These are phyloP conservation scores for Colletotrichum sp. DNA, from an alignment of 2,329 filamentous ascomycete genomes.

Conservation along the genomic window DNA sequence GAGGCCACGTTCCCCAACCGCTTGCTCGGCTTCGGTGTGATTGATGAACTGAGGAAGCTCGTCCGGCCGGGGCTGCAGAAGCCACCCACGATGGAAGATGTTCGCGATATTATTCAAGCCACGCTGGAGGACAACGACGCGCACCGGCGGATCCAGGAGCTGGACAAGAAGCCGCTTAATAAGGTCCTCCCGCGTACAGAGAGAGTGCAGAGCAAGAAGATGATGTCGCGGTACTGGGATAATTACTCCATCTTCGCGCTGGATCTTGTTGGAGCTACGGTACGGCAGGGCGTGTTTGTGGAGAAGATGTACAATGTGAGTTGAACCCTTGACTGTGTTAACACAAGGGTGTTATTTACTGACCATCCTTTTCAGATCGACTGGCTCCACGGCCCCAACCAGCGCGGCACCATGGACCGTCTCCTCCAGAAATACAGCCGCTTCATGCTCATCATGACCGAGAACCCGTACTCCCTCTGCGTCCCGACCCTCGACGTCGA, in stretches of 20 bases:
- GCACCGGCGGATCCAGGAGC: not conserved
- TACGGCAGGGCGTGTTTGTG: slow-evolving; percentile 69
- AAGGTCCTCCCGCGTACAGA: slow-evolving; percentile 23
- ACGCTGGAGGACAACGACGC: slow-evolving; percentile 40
- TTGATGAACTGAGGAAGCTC: slow-evolving; percentile 44
- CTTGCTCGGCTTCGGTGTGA: slow-evolving; percentile 54
- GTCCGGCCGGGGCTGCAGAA: slow-evolving; percentile 32
- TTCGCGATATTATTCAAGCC: slow-evolving; percentile 56
- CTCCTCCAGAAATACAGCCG: slow-evolving; percentile 69
- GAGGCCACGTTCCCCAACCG: slow-evolving; percentile 59
- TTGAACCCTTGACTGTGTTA: not conserved
- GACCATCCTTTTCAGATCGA: slow-evolving; percentile 53
- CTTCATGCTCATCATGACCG: slow-evolving; percentile 65
- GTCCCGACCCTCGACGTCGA: slow-evolving; percentile 80
- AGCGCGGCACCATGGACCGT: slow-evolving; percentile 66
- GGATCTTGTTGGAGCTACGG: slow-evolving; percentile 68
- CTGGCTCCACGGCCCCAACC: slow-evolving; percentile 77
- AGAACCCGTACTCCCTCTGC: slow-evolving; percentile 48
- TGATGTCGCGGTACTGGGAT: slow-evolving; percentile 75
- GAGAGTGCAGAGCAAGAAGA: slow-evolving; percentile 53
- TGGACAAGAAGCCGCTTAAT: slow-evolving; percentile 21
- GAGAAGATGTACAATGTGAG: slow-evolving; percentile 71
- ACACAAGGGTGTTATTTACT: not conserved
- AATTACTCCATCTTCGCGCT: slow-evolving; percentile 70
- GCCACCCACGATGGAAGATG: slow-evolving; percentile 50